phyloP scores from a whole-genome alignment of 2,329 filamentous ascomycete species.

The Xylaria sp. region DNA sequence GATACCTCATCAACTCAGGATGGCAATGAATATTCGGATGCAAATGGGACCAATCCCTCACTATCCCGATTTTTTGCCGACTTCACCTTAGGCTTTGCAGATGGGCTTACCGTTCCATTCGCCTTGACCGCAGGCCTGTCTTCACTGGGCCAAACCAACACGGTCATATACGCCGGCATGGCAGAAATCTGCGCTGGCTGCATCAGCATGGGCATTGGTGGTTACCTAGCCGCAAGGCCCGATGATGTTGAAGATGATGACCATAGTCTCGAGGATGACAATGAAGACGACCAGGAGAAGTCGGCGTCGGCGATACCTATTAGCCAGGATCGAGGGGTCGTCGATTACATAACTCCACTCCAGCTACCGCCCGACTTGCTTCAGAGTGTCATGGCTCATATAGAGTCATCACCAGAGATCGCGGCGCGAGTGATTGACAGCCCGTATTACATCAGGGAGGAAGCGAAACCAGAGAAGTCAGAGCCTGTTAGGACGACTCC shows the following conservation, averaged over 20 bases:
- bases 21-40: background rate
- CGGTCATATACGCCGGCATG: constrained; percentile 77
- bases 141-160: constrained; percentile 70
- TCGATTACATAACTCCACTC: constrained; percentile 45
- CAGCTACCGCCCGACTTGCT: constrained; percentile 44
- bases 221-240: constrained; percentile 70
- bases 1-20: constrained; percentile 8
- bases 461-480: constrained; percentile 55
- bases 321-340: constrained; percentile 1
- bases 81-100: constrained; percentile 79
- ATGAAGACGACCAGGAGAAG: constrained; percentile 52
- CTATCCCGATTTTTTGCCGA: constrained; percentile 62
- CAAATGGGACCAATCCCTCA: background rate
- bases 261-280: constrained; percentile 2
- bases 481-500: constrained; percentile 51
- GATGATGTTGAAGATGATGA: background rate
- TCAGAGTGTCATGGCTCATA: constrained; percentile 42
- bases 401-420: constrained; percentile 36
- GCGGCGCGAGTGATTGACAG: constrained; percentile 20
- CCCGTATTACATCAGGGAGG: constrained; percentile 37
- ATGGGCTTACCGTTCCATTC: constrained; percentile 83
- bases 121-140: constrained; percentile 80
- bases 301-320: constrained; percentile 6
- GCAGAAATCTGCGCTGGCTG: constrained; percentile 81
- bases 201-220: constrained; percentile 82